Evolutionary conservation across 345 rosid species (phyloP), one percentile per base, ranked within the genome.

Genomic region (Geranium brycei): DNA sequence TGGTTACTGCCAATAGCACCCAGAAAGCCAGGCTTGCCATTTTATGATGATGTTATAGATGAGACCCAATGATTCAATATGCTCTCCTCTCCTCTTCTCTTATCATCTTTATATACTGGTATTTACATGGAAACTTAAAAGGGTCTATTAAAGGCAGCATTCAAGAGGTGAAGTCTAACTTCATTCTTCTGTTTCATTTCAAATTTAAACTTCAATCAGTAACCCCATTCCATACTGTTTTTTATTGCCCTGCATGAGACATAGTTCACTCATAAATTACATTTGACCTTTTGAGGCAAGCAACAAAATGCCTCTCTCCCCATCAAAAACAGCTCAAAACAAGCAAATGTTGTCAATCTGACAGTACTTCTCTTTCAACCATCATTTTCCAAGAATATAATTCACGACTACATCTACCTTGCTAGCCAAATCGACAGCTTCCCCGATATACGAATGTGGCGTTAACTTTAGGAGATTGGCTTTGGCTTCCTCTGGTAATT

Each of bases 391-490:
- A 73, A 35, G 63, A 69, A 76, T 60, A 31, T 63, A 15, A 66
- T 68, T 78, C 70, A 83, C 67, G 4, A 82, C 67, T 65, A 66
- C 66, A 72, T 78, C 82, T 0, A 83, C 82, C 13, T 81, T 73
- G 51, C 73, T 67, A 15, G 85, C 95, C 79, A 95, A 75, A 32
- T 84, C 84, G 55, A 78, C 69, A 3, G 97, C 99, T 63, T 82
- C 89, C 35, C 97, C 96, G 31, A 87, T 79, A 15, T 95, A 91
- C 47, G 83, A 70, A 68, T 85, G 88, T 6, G 97, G 96, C 3
- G 88, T 87, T 66, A 88, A 32, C 59, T 82, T 77, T 81, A 84
- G 71, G 68, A 88, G 97, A 60, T 68, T 62, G 23, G 57, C 61
- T 73, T 91, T 89, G n/a, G 87, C 82, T 69, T 81, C 89, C 75